Evolutionary conservation across 2,329 filamentous ascomycete species (phyloP).

Genomic region (Ophiostoma tasmaniense): DNA sequence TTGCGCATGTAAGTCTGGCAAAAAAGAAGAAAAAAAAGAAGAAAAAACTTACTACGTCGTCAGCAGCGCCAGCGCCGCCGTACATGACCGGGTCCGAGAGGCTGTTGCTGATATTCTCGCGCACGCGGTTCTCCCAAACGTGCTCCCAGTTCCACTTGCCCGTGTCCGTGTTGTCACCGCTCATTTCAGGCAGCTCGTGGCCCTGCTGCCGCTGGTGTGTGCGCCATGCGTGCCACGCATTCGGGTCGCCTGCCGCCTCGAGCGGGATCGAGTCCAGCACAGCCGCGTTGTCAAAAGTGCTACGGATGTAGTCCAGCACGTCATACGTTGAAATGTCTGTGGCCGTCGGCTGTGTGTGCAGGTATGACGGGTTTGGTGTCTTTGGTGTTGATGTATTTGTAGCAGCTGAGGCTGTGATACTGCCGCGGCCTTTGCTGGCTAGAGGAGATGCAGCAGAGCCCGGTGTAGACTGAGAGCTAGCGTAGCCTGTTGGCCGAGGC

Average conservation of each 20-base stretch:
- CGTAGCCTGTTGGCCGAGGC: conserved; percentile 22
- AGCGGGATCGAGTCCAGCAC: conserved; percentile 73
- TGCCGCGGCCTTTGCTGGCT: not conserved
- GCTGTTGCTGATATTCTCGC: conserved; percentile 67
- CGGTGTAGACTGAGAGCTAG: conserved; percentile 27
- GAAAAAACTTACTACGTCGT: conserved; percentile 58
- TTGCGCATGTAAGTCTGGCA: not conserved
- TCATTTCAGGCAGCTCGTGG: not conserved
- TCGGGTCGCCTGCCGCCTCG: conserved; percentile 76
- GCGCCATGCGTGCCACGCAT: conserved; percentile 91
- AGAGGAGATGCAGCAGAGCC: conserved; percentile 4
- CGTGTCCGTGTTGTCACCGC: conserved; percentile 27
- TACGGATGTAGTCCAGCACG: conserved; percentile 71
- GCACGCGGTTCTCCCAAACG: conserved; percentile 87
- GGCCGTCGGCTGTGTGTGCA: conserved; percentile 31
- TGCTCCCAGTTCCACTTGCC: conserved; percentile 97
- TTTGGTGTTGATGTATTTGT: conserved; percentile 15
- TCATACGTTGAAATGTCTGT: conserved; percentile 51
- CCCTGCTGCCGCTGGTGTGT: conserved; percentile 49
- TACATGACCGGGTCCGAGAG: conserved; percentile 73
- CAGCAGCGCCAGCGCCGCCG: conserved; percentile 51
- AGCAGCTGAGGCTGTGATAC: conserved; percentile 16
- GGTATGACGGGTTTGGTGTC: conserved; percentile 29
- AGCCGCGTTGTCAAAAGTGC: conserved; percentile 67
- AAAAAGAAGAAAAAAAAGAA: not conserved